A percentile compares a stretch with the other conserved stretches of the same genome.
Evolutionary conservation across 73 alveolate species (phyloP).

Genomic region (Tetrahymena borealis): DNA sequence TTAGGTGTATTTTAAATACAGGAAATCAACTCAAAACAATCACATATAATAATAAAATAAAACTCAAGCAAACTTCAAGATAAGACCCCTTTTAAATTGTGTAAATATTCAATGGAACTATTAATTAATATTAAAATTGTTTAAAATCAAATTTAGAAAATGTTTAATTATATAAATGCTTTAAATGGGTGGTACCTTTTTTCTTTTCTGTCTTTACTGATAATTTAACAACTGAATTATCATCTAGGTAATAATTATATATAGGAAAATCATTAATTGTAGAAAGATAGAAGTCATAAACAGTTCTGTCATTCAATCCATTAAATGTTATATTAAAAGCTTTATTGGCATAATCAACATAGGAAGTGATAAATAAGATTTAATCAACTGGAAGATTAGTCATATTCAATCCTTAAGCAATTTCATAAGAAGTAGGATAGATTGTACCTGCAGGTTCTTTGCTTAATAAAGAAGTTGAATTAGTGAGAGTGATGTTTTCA

Average conservation of each 20-base stretch:
- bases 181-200: background rate
- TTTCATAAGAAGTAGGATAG: background rate
- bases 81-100: background rate
- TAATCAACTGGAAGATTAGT: background rate
- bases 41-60: background rate
- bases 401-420: background rate
- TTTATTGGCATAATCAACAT: background rate
- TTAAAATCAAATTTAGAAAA: background rate
- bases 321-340: background rate
- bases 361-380: background rate
- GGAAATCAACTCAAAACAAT: background rate
- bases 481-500: background rate
- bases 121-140: background rate
- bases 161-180: background rate
- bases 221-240: background rate
- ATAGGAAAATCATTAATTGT: background rate
- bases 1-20: too few relatives aligned
- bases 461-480: background rate
- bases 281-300: background rate
- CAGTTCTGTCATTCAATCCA: background rate
- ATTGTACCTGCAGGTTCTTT: background rate
- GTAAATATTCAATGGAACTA: background rate
- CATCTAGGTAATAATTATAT: background rate
- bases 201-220: background rate
- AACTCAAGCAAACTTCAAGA: background rate